Evolutionary conservation across 208 protist species (phyloP).

Genomic region (Crithidia thermophila): DNA sequence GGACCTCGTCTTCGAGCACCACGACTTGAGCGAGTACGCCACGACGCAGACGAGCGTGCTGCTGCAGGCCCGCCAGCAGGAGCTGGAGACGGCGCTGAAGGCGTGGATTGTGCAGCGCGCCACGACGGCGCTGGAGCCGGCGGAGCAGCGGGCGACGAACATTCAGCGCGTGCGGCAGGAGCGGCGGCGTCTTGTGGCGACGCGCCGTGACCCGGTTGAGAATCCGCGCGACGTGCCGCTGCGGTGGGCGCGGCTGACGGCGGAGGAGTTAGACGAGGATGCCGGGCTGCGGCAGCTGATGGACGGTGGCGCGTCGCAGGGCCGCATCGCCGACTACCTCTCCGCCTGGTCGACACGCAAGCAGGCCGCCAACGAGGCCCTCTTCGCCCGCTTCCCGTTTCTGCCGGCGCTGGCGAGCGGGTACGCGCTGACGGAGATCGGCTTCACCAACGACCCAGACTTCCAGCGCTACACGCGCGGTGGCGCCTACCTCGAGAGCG

Average conservation of each 20-base stretch:
- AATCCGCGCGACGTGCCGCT: conserved; percentile 69
- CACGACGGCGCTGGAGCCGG: conserved; percentile 26
- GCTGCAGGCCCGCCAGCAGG: conserved; percentile 15
- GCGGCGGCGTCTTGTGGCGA: conserved; percentile 16
- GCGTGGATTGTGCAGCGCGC: conserved; percentile 19
- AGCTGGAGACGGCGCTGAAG: conserved; percentile 14
- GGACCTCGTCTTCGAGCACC: conserved; percentile 23
- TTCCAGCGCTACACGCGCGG: conserved; percentile 41
- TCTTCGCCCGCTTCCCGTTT: conserved; percentile 65
- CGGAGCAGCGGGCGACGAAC: conserved; percentile 32
- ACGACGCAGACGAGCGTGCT: conserved; percentile 7
- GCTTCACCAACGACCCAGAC: conserved; percentile 42
- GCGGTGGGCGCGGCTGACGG: conserved; percentile 63
- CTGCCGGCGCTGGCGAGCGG: conserved; percentile 56
- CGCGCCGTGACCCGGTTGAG: conserved; percentile 12
- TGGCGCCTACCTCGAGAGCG: conserved; percentile 28
- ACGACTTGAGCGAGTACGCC: conserved; percentile 15
- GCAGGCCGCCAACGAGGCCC: conserved; percentile 64
- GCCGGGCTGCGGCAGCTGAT: conserved; percentile 37
- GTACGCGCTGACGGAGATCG: conserved; percentile 56
- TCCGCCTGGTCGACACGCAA: conserved; percentile 51
- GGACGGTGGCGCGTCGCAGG: conserved; percentile 20
- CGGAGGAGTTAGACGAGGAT: conserved; percentile 55
- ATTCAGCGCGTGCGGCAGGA: conserved; percentile 16
- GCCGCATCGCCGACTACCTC: conserved; percentile 36